Base-by-base conservation (phyloP, 495 filamentous ascomycete species). In the Aspergillus nanangensis region DNA sequence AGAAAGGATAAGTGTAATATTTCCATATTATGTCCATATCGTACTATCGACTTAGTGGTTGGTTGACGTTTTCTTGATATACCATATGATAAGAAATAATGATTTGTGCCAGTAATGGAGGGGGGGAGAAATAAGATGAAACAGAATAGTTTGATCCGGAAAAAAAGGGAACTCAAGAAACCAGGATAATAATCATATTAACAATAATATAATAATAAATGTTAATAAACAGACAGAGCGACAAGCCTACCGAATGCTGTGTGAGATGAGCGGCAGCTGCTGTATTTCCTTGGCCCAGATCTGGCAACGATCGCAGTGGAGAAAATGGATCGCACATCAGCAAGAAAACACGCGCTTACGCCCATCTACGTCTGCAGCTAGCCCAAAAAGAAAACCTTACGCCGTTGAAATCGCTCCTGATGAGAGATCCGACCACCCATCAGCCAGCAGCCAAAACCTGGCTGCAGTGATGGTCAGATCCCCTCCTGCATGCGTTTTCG, bases 261-360 rank as follows among this genome's bases (percentile, higher is more conserved):
- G 5, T 11, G 25, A 29, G 25, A 18, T 31, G 22, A 31, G 36
- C 5, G 22, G 44, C 7, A 18, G 17, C 36, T 34, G 35, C 17
- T 44, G 45, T 45, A 18, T 46, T 46, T 47, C 32, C 39, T 45
- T 44, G 40, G 47, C 41, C 44, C 43, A 53, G 54, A 57, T 57
- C 54, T 53, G 46, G 47, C 34, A 57, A 51, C 54, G 47, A 53
- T 57, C 50, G 41, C 32, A 57, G 54, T 51, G 47, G 50, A 41
- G 50, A 48, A 48, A 18, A 33, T 43, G 46, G 44, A 53, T 57
- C 54, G 54, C 47, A 43, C 44, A 50, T 50, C 50, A 45, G 50
- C 44, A 50, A 44, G 37, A 47, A 40, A 35, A 47, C 38, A 40
- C 41, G 34, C 31, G 19, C 41, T 36, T 13, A 41, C 32, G 32